Percentiles rank a stretch among this genome's conserved stretches.
Evolutionary conservation across 1,139 yeast species (phyloP).

Genomic region (Geotrichum histeridarum): DNA sequence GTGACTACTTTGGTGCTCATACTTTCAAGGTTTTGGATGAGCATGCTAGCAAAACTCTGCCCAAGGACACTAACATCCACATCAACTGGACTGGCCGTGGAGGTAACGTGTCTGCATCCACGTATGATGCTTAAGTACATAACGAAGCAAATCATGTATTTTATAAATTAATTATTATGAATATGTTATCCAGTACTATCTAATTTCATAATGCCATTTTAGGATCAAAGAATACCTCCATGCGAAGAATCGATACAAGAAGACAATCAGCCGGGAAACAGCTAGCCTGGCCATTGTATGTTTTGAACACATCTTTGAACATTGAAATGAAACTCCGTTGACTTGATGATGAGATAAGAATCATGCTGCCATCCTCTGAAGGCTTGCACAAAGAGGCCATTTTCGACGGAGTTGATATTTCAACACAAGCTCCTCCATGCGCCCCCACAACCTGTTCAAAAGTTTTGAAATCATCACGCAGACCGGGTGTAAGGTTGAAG

Average conservation of each 20-base stretch:
- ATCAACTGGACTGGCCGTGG: slow-evolving; percentile 99
- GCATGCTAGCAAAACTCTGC: slow-evolving; percentile 65
- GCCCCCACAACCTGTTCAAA: slow-evolving; percentile 57
- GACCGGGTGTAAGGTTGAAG: slow-evolving; percentile 55
- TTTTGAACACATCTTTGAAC: slow-evolving; percentile 14
- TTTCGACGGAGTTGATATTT: neutral
- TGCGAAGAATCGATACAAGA: slow-evolving; percentile 21
- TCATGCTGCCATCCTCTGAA: slow-evolving; percentile 3
- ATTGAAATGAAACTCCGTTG: slow-evolving; percentile 10
- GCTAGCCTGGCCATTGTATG: slow-evolving; percentile 2
- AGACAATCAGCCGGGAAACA: slow-evolving; percentile 25
- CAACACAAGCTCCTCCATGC: slow-evolving; percentile 50
- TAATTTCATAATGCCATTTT: neutral
- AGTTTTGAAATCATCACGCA: slow-evolving; percentile 64
- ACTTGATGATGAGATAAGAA: slow-evolving; percentile 21
- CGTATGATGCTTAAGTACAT: slow-evolving; percentile 70
- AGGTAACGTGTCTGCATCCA: slow-evolving; percentile 93
- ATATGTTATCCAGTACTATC: neutral
- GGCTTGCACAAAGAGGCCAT: slow-evolving; percentile 4
- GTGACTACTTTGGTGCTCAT: slow-evolving; percentile 99
- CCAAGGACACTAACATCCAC: slow-evolving; percentile 81
- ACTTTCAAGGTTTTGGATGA: slow-evolving; percentile 95
- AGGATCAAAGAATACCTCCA: slow-evolving; percentile 19
- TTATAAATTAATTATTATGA: neutral
- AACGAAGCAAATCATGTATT: neutral